Percentiles rank a stretch among this genome's conserved stretches.
These are phyloP conservation scores for Spathaspora boniae DNA, from an alignment of 805 yeast species.

Conservation along the genomic window DNA sequence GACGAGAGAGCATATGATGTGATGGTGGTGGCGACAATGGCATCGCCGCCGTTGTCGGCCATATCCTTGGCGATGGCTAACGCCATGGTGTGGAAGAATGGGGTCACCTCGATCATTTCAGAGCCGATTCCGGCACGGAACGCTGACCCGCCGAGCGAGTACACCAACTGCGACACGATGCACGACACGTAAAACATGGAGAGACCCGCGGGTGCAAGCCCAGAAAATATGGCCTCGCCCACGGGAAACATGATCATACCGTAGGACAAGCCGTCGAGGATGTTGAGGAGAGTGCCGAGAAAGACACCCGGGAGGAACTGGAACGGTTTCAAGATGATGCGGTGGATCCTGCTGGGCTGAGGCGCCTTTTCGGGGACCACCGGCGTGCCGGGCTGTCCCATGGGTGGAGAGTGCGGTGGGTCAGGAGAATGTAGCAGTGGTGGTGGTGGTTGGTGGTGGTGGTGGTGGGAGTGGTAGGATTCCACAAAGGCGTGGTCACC, in stretches of 20 bases:
- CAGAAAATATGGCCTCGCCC: conserved; percentile 71
- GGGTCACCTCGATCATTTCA: conserved; percentile 99
- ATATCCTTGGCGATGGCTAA: conserved; percentile 56
- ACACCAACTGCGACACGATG: conserved; percentile 83
- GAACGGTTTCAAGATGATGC: conserved; percentile 33
- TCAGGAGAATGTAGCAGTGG: background rate
- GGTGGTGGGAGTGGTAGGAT: background rate
- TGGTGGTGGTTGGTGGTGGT: background rate
- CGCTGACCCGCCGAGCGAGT: conserved; percentile 86
- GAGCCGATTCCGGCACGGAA: conserved; percentile 92
- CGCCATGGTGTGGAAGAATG: conserved; percentile 96
- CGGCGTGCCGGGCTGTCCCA: background rate
- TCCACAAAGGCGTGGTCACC: background rate
- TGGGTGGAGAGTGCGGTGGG: background rate
- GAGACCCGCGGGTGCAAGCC: conserved; percentile 82
- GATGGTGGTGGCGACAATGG: conserved; percentile 78
- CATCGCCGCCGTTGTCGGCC: conserved; percentile 47
- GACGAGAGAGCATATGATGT: conserved; percentile 82
- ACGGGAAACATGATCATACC: conserved; percentile 98
- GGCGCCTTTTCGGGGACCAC: conserved; percentile 3
- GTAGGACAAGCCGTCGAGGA: conserved; percentile 89
- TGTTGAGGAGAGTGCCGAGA: conserved; percentile 78
- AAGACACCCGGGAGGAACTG: conserved; percentile 74
- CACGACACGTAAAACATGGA: conserved; percentile 94
- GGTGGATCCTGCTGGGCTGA: conserved; percentile 14